phyloP scores from a whole-genome alignment of 148 eudicot genomes.

The Heliamphora exappendiculata region DNA sequence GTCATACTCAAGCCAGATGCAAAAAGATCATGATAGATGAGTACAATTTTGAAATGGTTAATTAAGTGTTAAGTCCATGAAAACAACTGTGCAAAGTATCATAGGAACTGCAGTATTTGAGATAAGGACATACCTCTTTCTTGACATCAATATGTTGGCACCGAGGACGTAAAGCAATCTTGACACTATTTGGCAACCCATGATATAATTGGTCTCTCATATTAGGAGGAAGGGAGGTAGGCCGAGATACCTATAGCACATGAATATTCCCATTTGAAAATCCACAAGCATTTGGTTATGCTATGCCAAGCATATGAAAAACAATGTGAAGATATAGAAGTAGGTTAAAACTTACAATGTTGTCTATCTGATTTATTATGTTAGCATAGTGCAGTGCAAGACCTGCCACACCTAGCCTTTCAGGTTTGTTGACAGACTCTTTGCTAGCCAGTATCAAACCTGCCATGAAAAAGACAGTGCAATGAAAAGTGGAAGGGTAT shows the following conservation, averaged over 20 bases:
- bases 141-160: constrained; percentile 37
- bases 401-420: constrained; percentile 77
- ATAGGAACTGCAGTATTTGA: neutral
- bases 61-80: neutral
- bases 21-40: neutral
- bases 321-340: neutral
- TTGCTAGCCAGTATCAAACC: constrained; percentile 30
- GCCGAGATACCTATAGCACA: constrained; percentile 71
- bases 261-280: constrained; percentile 3
- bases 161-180: constrained; percentile 59
- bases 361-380: constrained; percentile 76
- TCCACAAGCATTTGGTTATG: neutral
- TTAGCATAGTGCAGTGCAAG: constrained; percentile 94
- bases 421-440: constrained; percentile 28
- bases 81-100: neutral
- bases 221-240: constrained; percentile 76
- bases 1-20: neutral
- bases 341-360: constrained; percentile 58
- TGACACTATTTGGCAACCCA: constrained; percentile 66
- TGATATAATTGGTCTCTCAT: constrained; percentile 74
- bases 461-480: constrained; percentile 25
- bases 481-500: neutral
- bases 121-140: constrained; percentile 44
- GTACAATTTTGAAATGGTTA: neutral
- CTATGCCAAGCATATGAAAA: neutral